phyloP scores from a whole-genome alignment of 495 filamentous ascomycete genomes.

The Parathielavia appendiculata region DNA sequence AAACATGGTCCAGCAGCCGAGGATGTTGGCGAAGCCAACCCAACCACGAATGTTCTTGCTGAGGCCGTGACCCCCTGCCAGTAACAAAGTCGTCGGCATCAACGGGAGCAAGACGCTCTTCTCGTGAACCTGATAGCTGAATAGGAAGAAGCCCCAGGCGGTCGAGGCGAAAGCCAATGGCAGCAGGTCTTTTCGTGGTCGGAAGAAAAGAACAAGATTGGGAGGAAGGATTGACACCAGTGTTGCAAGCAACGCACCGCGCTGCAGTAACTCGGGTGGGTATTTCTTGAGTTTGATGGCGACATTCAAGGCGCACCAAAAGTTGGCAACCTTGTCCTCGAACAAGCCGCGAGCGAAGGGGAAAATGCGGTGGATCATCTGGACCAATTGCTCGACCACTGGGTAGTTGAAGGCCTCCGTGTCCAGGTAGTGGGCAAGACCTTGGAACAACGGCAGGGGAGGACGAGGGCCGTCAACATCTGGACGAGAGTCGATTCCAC shows the following conservation, averaged over 20 bases:
- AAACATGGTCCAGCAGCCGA: constrained; percentile 91
- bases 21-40: constrained; percentile 87
- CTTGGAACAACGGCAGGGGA: constrained; percentile 52
- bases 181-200: constrained; percentile 69
- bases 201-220: constrained; percentile 69
- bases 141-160: constrained; percentile 95
- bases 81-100: constrained; percentile 82
- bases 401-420: constrained; percentile 64
- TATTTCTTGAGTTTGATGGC: constrained; percentile 77
- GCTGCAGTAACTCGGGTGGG: constrained; percentile 62
- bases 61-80: constrained; percentile 71
- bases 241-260: constrained; percentile 70
- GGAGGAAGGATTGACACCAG: constrained; percentile 70
- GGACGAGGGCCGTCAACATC: constrained; percentile 48
- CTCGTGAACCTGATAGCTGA: constrained; percentile 96
- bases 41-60: constrained; percentile 71
- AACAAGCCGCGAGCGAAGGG: constrained; percentile 92
- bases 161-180: constrained; percentile 73
- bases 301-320: constrained; percentile 91
- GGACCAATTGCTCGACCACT: constrained; percentile 65
- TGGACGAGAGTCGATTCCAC: constrained; percentile 46
- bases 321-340: constrained; percentile 97
- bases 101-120: constrained; percentile 90
- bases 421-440: constrained; percentile 55
- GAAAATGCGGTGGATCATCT: constrained; percentile 84